Evolutionary conservation across 2,329 filamentous ascomycete genomes (phyloP).

Genomic region (Shiraia bambusicola): DNA sequence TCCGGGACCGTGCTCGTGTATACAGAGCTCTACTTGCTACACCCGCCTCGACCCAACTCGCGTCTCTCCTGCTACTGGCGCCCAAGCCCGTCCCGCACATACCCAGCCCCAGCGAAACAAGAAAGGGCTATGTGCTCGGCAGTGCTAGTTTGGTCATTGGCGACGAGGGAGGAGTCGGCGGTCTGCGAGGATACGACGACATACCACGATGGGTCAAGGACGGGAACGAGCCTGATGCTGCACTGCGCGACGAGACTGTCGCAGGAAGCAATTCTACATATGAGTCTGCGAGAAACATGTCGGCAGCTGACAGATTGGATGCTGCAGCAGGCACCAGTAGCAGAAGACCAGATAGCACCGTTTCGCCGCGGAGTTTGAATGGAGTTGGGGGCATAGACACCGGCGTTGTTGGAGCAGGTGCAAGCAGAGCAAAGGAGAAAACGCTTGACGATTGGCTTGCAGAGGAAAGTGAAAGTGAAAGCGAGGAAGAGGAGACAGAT

Average conservation of each 20-base stretch:
- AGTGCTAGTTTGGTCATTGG: constrained; percentile 84
- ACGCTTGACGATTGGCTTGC: constrained; percentile 92
- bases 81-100: constrained; percentile 92
- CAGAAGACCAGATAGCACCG: constrained; percentile 39
- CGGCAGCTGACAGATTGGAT: constrained; percentile 66
- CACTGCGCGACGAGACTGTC: constrained; percentile 61
- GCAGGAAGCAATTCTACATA: constrained; percentile 34
- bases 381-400: constrained; percentile 39
- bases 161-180: constrained; percentile 68
- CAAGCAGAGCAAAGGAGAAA: constrained; percentile 58
- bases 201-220: constrained; percentile 83
- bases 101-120: constrained; percentile 81
- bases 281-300: constrained; percentile 45
- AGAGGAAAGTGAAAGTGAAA: constrained; percentile 53
- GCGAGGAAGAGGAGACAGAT: constrained; percentile 51
- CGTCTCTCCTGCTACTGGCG: constrained; percentile 84
- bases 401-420: constrained; percentile 10
- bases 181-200: constrained; percentile 73
- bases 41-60: constrained; percentile 75
- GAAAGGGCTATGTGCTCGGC: constrained; percentile 76
- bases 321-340: constrained; percentile 50
- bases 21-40: constrained; percentile 82
- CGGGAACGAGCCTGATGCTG: constrained; percentile 76
- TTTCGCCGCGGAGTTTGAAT: constrained; percentile 51
- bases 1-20: constrained; percentile 85